Conservation (phyloP, 371 early-diverging fungal genomes). For the Mortierella sp. region DNA sequence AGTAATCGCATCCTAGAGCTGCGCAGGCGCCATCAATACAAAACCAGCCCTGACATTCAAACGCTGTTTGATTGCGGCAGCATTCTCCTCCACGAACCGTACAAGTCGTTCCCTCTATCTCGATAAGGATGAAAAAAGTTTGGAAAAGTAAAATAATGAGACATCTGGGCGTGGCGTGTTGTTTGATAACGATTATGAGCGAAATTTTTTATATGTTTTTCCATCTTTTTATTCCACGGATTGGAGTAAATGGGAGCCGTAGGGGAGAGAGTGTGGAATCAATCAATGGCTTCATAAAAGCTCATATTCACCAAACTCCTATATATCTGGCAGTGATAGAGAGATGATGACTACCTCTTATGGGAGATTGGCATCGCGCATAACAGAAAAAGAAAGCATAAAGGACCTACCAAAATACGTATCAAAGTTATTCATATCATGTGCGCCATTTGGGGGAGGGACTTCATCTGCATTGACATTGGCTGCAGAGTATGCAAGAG, state of each 20-base stretch:
- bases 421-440: conserved; percentile 23
- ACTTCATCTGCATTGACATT: conserved; percentile 30
- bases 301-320: conserved; percentile 1
- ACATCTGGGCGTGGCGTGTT: background rate
- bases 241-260: background rate
- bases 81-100: conserved; percentile 43
- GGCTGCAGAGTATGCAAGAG: conserved; percentile 25
- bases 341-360: background rate
- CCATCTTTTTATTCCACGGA: background rate
- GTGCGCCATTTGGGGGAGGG: conserved; percentile 25
- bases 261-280: background rate
- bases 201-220: background rate
- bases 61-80: conserved; percentile 31
- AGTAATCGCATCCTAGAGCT: conserved; percentile 32
- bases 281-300: background rate
- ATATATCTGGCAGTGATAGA: background rate
- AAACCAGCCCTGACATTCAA: conserved; percentile 57
- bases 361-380: background rate
- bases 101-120: conserved; percentile 19
- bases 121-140: background rate
- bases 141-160: conserved; percentile 3
- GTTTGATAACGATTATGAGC: conserved; percentile 1
- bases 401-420: conserved; percentile 34
- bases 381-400: background rate
- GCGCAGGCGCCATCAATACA: conserved; percentile 34